phyloP scores from a whole-genome alignment of 1,284 basidiomycete genomes.

The Rugosomyces carneus region DNA sequence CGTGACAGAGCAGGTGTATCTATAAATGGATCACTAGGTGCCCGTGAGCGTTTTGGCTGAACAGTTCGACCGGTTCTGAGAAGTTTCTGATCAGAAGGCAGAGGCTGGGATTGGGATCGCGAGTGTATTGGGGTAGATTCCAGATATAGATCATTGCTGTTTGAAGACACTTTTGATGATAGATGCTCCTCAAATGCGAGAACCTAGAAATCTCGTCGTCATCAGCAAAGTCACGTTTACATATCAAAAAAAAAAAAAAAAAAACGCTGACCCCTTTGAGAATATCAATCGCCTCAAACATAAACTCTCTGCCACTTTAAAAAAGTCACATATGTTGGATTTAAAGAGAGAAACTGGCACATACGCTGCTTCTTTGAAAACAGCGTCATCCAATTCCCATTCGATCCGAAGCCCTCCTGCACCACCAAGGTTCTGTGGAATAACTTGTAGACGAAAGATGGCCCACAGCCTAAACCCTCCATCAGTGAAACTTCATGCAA shows the following conservation, averaged over 20 bases:
- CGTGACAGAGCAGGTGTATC: constrained; percentile 58
- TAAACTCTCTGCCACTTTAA: constrained; percentile 73
- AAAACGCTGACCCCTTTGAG: constrained; percentile 68
- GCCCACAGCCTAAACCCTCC: constrained; percentile 49
- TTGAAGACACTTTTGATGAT: constrained; percentile 36
- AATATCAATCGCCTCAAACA: constrained; percentile 74
- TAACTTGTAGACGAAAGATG: constrained; percentile 63
- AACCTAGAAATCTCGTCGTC: constrained; percentile 31
- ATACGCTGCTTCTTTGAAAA: constrained; percentile 80
- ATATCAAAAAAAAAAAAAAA: constrained; percentile 8
- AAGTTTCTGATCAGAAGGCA: constrained; percentile 33
- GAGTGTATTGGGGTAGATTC: constrained; percentile 39
- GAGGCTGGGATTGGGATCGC: constrained; percentile 51
- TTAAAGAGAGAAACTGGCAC: constrained; percentile 24
- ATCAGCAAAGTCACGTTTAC: background rate
- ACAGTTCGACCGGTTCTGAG: constrained; percentile 35
- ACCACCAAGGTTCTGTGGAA: constrained; percentile 68
- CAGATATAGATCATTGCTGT: constrained; percentile 29
- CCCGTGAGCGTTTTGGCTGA: constrained; percentile 56
- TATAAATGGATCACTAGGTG: constrained; percentile 73
- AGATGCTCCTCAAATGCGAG: constrained; percentile 61
- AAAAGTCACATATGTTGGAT: constrained; percentile 12
- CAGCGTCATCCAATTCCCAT: constrained; percentile 81
- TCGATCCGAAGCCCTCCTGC: constrained; percentile 59
- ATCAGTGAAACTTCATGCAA: background rate